Percentiles rank a stretch among this genome's conserved stretches.
Evolutionary conservation across 495 filamentous ascomycete species (phyloP).

Genomic region (Daldinia bambusicola): DNA sequence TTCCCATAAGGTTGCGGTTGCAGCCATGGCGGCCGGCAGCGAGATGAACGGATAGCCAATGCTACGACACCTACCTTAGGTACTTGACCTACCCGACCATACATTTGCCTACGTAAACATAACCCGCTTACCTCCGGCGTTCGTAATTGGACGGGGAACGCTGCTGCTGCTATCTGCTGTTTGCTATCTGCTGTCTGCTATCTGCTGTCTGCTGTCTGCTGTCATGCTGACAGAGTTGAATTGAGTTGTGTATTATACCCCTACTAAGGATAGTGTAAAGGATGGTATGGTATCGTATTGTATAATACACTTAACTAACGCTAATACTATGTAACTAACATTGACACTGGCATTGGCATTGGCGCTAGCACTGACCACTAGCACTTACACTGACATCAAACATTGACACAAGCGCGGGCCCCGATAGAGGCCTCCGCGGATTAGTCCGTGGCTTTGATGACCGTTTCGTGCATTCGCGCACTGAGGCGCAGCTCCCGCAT

Average conservation of each 20-base stretch:
- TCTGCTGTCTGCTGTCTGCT: background rate
- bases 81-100: too few species aligned
- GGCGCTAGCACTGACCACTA: background rate
- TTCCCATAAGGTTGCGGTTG: slow-evolving; percentile 28
- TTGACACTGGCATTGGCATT: background rate
- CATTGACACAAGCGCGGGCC: slow-evolving; percentile 16
- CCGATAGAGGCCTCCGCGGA: slow-evolving; percentile 37
- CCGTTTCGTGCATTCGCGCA: slow-evolving; percentile 28
- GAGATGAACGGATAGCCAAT: slow-evolving; percentile 16
- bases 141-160: slow-evolving; percentile 26
- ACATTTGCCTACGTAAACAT: too few species aligned
- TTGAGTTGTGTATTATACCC: too few species aligned
- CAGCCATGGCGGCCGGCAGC: slow-evolving; percentile 24
- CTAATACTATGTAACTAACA: background rate
- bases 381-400: background rate
- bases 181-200: slow-evolving; percentile 20
- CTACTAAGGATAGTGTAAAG: background rate
- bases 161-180: background rate
- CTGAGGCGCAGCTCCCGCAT: slow-evolving; percentile 37
- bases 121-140: too few species aligned
- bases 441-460: slow-evolving; percentile 26
- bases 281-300: background rate
- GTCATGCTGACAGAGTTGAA: slow-evolving; percentile 36
- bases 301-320: too few species aligned
- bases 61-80: too few species aligned